These are phyloP conservation scores for Annulohypoxylon truncatum DNA, from an alignment of 2,329 filamentous ascomycete genomes.

Conservation along the genomic window DNA sequence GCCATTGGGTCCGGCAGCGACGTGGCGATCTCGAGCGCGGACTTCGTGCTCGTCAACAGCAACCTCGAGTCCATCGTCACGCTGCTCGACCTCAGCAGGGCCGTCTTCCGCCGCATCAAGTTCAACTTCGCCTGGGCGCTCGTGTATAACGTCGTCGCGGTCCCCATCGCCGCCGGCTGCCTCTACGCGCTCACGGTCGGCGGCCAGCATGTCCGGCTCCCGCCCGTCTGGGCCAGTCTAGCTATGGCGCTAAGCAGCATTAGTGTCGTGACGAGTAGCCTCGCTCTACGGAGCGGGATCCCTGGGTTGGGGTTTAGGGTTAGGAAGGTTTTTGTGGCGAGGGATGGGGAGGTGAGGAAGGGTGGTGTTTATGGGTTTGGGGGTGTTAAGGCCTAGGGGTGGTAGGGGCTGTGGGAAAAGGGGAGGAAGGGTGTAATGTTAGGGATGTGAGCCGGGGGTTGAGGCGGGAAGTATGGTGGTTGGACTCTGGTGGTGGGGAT, in stretches of 20 bases:
- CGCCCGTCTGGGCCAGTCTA: constrained; percentile 87
- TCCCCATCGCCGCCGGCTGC: constrained; percentile 84
- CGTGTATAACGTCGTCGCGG: constrained; percentile 81
- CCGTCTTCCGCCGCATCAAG: constrained; percentile 81
- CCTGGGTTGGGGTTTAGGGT: constrained; percentile 52
- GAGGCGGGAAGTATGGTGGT: neutral
- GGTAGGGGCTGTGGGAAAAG: neutral
- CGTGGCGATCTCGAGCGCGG: constrained; percentile 82
- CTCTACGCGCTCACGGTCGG: constrained; percentile 68
- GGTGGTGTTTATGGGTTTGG: constrained; percentile 1
- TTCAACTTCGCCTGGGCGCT: constrained; percentile 89
- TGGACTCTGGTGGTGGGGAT: too few species aligned
- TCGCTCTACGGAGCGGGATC: constrained; percentile 71
- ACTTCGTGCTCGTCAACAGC: constrained; percentile 83
- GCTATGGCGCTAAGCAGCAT: constrained; percentile 95
- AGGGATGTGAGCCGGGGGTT: neutral
- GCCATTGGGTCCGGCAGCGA: constrained; percentile 87
- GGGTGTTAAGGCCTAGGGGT: neutral
- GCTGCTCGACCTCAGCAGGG: constrained; percentile 75
- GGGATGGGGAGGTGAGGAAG: neutral
- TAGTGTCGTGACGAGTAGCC: constrained; percentile 85
- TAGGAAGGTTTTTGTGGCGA: constrained; percentile 1
- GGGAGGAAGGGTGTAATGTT: neutral
- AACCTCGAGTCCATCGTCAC: constrained; percentile 77
- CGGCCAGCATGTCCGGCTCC: constrained; percentile 71